Conservation (phyloP, 1,284 basidiomycete species). For the Naganishia albida region DNA sequence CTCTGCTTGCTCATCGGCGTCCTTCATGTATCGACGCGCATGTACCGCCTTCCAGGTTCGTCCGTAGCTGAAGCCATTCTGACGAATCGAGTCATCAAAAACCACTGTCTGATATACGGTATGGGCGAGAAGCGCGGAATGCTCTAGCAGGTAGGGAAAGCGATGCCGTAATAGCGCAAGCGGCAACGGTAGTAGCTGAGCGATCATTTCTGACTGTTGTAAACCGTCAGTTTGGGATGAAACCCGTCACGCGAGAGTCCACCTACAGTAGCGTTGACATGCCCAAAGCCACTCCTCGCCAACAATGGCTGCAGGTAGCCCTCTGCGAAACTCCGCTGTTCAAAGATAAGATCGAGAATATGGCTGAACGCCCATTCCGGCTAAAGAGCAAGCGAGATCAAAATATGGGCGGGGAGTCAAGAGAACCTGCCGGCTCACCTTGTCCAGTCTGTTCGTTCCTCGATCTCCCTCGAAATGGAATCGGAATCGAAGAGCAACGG, state of each 20-base stretch:
- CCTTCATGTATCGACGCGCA: neutral
- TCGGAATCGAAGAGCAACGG: constrained; percentile 83
- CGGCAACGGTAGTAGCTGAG: constrained; percentile 69
- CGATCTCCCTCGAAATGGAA: constrained; percentile 90
- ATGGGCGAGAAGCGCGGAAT: constrained; percentile 86
- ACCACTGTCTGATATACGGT: constrained; percentile 88
- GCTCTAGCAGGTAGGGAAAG: constrained; percentile 70
- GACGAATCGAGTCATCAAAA: constrained; percentile 81
- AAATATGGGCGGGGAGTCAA: neutral
- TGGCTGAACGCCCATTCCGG: constrained; percentile 98
- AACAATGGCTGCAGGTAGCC: constrained; percentile 73
- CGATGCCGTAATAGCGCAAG: constrained; percentile 71
- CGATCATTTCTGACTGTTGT: constrained; percentile 71
- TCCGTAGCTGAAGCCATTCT: constrained; percentile 68
- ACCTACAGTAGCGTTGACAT: constrained; percentile 72
- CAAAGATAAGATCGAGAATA: constrained; percentile 76
- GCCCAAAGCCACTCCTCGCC: constrained; percentile 62
- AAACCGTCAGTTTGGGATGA: constrained; percentile 12
- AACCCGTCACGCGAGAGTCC: neutral
- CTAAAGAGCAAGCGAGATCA: constrained; percentile 53
- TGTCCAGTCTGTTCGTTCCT: constrained; percentile 89
- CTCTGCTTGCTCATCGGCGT: constrained; percentile 43
- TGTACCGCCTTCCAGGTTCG: constrained; percentile 52
- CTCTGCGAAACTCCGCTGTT: constrained; percentile 76
- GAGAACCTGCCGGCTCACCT: constrained; percentile 58